phyloP scores from a whole-genome alignment of 2,329 filamentous ascomycete genomes.

The Diplodia mutila region DNA sequence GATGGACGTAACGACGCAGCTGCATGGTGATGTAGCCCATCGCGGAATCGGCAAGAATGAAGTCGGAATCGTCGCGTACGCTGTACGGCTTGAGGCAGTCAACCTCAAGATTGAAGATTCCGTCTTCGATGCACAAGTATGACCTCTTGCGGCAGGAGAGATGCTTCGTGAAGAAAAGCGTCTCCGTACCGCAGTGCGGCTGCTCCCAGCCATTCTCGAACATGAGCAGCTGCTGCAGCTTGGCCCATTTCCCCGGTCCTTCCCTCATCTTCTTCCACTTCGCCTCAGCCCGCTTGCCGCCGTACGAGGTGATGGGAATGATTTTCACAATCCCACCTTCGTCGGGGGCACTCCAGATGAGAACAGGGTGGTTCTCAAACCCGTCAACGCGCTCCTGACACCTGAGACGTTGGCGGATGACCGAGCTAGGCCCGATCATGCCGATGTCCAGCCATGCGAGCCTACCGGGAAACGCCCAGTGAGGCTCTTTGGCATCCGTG shows the following conservation, averaged over 20 bases:
- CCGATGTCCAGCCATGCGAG: neutral
- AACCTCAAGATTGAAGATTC: neutral
- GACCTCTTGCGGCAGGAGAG: neutral
- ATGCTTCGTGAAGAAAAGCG: neutral
- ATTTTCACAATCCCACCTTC: neutral
- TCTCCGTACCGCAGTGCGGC: neutral
- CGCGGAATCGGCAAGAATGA: neutral
- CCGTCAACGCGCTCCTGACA: neutral
- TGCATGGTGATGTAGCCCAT: neutral
- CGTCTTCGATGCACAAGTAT: neutral
- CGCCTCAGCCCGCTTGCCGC: neutral
- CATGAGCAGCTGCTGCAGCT: neutral
- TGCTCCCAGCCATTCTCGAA: neutral
- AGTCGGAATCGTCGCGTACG: neutral
- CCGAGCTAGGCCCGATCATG: neutral
- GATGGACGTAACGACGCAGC: neutral
- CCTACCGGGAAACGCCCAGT: neutral
- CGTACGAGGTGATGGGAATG: slow-evolving; percentile 14
- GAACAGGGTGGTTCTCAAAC: slow-evolving; percentile 11
- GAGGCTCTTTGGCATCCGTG: neutral
- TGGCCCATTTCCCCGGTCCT: neutral
- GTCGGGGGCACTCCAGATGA: neutral
- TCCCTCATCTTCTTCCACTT: slow-evolving; percentile 2
- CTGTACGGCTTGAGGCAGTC: neutral
- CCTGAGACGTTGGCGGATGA: slow-evolving; percentile 2